Conservation (phyloP, 2,329 filamentous ascomycete species). For the Exophiala sideris region DNA sequence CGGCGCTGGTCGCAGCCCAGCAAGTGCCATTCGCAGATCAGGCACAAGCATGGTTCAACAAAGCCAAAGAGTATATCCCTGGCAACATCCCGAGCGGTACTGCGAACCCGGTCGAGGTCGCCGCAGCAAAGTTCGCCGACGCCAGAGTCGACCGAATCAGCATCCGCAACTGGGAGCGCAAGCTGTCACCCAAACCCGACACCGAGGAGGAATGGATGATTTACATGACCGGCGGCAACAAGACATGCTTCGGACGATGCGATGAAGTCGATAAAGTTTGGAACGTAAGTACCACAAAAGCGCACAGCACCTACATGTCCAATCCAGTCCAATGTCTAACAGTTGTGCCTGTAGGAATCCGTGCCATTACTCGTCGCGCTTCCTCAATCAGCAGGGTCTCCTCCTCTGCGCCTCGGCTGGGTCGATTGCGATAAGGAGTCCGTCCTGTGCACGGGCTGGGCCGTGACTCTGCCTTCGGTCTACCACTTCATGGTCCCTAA, state of each 20-base stretch:
- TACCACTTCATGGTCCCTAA: slow-evolving; percentile 58
- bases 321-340: neutral
- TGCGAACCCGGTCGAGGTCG: slow-evolving; percentile 34
- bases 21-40: slow-evolving; percentile 52
- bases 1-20: slow-evolving; percentile 39
- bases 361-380: slow-evolving; percentile 48
- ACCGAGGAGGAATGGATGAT: slow-evolving; percentile 56
- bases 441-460: slow-evolving; percentile 61
- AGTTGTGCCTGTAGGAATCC: slow-evolving; percentile 44
- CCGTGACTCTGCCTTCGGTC: slow-evolving; percentile 53
- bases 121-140: slow-evolving; percentile 49
- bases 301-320: neutral
- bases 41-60: slow-evolving; percentile 47
- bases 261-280: slow-evolving; percentile 52
- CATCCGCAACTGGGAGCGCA: slow-evolving; percentile 55
- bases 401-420: slow-evolving; percentile 55
- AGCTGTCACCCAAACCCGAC: slow-evolving; percentile 44
- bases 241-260: slow-evolving; percentile 61
- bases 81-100: slow-evolving; percentile 39
- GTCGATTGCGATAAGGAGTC: slow-evolving; percentile 59
- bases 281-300: slow-evolving; percentile 37
- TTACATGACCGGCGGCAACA: slow-evolving; percentile 62
- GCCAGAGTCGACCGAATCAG: slow-evolving; percentile 53
- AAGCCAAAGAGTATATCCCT: slow-evolving; percentile 55
- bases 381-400: slow-evolving; percentile 41